Base-by-base conservation (phyloP, 768 basidiomycete genomes). In the Termitomyces sp. region DNA sequence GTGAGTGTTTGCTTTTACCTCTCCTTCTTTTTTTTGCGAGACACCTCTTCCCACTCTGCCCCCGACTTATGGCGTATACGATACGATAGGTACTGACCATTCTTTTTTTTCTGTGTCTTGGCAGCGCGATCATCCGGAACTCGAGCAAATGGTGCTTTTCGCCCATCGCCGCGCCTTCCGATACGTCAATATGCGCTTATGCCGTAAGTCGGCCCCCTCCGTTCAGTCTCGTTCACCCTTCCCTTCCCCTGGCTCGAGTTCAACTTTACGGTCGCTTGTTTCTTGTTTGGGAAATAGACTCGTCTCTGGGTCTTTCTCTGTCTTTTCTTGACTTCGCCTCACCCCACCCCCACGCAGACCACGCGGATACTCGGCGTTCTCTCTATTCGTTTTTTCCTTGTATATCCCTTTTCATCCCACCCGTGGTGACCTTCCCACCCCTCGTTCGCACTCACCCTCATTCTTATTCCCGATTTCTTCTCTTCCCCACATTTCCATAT, bases 41-140 rank as follows among this genome's bases (percentile, higher is more conserved):
- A n/a, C n/a, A n/a, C n/a, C n/a, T n/a, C n/a, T n/a, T n/a, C n/a
- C n/a, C n/a, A n/a, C n/a, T n/a, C n/a, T n/a, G n/a, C n/a, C n/a
- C n/a, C n/a, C n/a, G n/a, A n/a, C n/a, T n/a, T n/a, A n/a, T n/a
- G n/a, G n/a, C n/a, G n/a, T n/a, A n/a, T n/a, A n/a, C n/a, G n/a
- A n/a, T n/a, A n/a, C n/a, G n/a, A n/a, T n/a, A n/a, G n/a, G n/a
- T n/a, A n/a, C n/a, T n/a, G n/a, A n/a, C n/a, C n/a, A n/a, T n/a
- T n/a, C n/a, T n/a, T n/a, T n/a, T n/a, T n/a, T n/a, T n/a, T n/a
- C n/a, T n/a, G n/a, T n/a, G n/a, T n/a, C n/a, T n/a, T n/a, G n/a
- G n/a, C 16, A 93, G 91, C 69, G 92, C 81, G 66, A 90, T 98
- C 67, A 92, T 98, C 63, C 87, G 95, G 1, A 88, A 92, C 71